Percentiles rank a stretch among this genome's conserved stretches.
phyloP scores from a whole-genome alignment of 495 filamentous ascomycete species.

The Cetradonia linearis region DNA sequence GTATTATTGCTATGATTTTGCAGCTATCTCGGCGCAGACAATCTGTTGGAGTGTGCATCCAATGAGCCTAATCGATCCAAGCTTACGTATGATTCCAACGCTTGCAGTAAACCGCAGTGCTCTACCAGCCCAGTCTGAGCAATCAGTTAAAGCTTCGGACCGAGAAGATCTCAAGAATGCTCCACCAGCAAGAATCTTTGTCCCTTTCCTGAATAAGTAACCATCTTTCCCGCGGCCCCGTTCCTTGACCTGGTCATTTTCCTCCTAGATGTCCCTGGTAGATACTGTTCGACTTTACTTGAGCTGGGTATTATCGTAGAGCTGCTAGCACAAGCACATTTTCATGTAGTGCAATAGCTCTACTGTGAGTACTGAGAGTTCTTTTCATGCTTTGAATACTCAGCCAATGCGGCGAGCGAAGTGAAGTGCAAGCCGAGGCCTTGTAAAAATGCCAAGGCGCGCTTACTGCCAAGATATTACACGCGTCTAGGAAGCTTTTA shows the following conservation, averaged over 20 bases:
- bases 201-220: neutral
- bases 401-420: neutral
- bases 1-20: neutral
- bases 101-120: neutral
- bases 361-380: neutral
- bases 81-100: neutral
- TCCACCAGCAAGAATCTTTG: neutral
- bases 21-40: neutral
- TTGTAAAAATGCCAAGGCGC: slow-evolving; percentile 3
- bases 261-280: neutral
- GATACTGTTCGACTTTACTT: neutral
- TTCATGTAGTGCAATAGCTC: neutral
- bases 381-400: neutral
- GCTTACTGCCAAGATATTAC: neutral
- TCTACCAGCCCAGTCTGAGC: neutral
- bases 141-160: neutral
- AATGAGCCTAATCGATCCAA: neutral
- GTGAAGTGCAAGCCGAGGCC: neutral
- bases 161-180: neutral
- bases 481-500: slow-evolving; percentile 6
- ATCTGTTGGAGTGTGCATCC: neutral
- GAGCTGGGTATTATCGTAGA: neutral
- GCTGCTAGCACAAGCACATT: neutral
- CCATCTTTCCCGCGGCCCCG: neutral
- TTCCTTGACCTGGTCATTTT: neutral